Percentiles rank a stretch among this genome's conserved stretches.
Conservation (phyloP, 2,329 filamentous ascomycete species). For the Xylariaceae sp. region DNA sequence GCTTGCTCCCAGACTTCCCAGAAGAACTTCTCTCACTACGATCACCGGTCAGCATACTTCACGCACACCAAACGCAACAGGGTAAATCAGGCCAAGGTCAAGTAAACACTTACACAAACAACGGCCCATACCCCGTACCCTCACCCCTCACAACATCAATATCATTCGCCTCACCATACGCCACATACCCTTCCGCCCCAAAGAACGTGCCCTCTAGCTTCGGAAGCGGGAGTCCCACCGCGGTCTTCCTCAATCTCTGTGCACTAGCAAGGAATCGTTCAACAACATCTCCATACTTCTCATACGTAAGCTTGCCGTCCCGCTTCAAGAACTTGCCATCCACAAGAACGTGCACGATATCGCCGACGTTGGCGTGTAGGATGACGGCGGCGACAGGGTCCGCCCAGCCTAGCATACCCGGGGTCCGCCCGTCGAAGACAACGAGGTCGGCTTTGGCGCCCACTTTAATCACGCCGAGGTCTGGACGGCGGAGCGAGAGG, state of each 20-base stretch:
- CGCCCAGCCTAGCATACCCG: constrained; percentile 59
- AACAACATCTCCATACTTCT: constrained; percentile 39
- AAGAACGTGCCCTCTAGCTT: constrained; percentile 38
- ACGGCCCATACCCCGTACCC: constrained; percentile 35
- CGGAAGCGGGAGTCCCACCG: constrained; percentile 36
- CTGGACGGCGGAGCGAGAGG: constrained; percentile 56
- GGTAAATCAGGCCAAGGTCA: not conserved
- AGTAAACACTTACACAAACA: constrained; percentile 29
- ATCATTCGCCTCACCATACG: constrained; percentile 26
- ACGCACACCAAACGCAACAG: no score
- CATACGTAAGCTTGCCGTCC: constrained; percentile 45
- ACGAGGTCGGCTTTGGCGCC: constrained; percentile 63
- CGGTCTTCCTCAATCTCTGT: constrained; percentile 40
- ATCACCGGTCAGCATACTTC: not conserved
- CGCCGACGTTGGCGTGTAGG: constrained; percentile 59
- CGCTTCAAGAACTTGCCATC: constrained; percentile 57
- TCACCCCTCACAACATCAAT: constrained; percentile 31
- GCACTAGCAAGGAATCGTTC: constrained; percentile 46
- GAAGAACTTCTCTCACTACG: no score
- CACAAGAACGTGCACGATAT: constrained; percentile 58
- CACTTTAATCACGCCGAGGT: constrained; percentile 55
- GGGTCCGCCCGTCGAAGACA: constrained; percentile 57
- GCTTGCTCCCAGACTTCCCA: not conserved
- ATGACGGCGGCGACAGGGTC: constrained; percentile 64
- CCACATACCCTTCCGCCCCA: constrained; percentile 11